Base-by-base conservation (phyloP, 1,139 yeast genomes). In the Debaryomyces sp. region DNA sequence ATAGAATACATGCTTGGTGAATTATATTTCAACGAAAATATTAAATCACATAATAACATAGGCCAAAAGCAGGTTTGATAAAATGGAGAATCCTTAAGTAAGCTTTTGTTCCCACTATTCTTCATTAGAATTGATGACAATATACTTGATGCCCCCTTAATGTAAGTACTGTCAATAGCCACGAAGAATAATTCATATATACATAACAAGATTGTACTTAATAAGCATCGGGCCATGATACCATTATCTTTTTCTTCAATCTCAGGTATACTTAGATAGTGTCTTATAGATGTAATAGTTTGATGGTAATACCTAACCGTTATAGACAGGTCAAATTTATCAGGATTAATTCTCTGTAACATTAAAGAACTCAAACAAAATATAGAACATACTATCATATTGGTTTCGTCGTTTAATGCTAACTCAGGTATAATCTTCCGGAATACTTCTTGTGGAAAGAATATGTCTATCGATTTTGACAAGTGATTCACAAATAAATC, bases 271-370 rank as follows among this genome's bases (percentile, higher is more conserved):
- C 68, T 64, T 42, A 68, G 55, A 43, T 68, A 59, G 36, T 66
- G 58, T 35, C 72, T 62, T 27, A 73, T 67, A 5, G 71, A 60
- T 43, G 62, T 61, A 46, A 73, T 70, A 12, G 73, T 62, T 49
- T 66, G 63, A 40, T 71, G 77, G 54, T 73, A 71, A 52, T 73
- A 72, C 39, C 67, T 67, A 42, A 71, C 64, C 1, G 76, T 71
- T 5, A 65, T 55, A 4, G 69, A 57, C 27, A 67, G 64, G 32
- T 70, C 73, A 24, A 68, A 55, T 12, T 57, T 51, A 26, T 58
- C 62, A 2, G 74, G 74, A 22, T 57, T 56, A 38, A 57, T 59
- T 30, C 75, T 55, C 46, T 66, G 73, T 29, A 67, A 55, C 53
- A 67, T 69, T 41, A 72, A 59, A 15, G 72, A 69, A 50, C 74